Evolutionary conservation across 2,329 filamentous ascomycete species (phyloP), one percentile per base, ranked within the genome.

Genomic region (Aspergillus sp.): DNA sequence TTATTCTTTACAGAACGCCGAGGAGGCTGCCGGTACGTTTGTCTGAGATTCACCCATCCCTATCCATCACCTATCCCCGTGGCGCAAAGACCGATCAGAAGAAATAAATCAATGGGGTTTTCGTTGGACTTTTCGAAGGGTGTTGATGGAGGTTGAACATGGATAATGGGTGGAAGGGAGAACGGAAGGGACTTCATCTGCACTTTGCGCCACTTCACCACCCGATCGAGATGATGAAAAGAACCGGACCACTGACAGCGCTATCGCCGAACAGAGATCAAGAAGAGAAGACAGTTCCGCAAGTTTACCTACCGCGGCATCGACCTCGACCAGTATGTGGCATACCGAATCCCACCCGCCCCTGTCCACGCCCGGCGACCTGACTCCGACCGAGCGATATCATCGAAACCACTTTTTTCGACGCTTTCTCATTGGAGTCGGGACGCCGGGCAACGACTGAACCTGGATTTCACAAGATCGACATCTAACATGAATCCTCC

Each of bases 231-330:
- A 60, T 53, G 49, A 55, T 51, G 44, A 44, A 58, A 52, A 51
- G 32, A 54, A 50, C 47, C 23, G 53, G 49, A 57, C 56, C 64
- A 61, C 68, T 72, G 69, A 72, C 68, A 63, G 52, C 54, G 52
- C 34, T 51, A 58, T 64, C 62, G 59, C 55, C 59, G 50, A 61
- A 74, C 74, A 86, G 94, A 97, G 89, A 83, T 99, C 81, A 99
- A 97, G 91, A 96, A 90, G 86, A 96, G 88, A 85, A 96, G 94
- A 93, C 83, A 91, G 71, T 97, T 97, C 89, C 89, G 91, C 84
- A 99, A 97, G 88, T 99, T 97, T 79, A 94, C 92, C 70, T 99
- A 97, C 90, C 90, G 94, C 77, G 94, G 94, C 76, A 90, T 99
- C 80, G 94, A 99, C 81, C 92, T 99, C 79, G 94, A 99, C 79